phyloP scores from a whole-genome alignment of 768 basidiomycete genomes.

The Lactarius psammicola region DNA sequence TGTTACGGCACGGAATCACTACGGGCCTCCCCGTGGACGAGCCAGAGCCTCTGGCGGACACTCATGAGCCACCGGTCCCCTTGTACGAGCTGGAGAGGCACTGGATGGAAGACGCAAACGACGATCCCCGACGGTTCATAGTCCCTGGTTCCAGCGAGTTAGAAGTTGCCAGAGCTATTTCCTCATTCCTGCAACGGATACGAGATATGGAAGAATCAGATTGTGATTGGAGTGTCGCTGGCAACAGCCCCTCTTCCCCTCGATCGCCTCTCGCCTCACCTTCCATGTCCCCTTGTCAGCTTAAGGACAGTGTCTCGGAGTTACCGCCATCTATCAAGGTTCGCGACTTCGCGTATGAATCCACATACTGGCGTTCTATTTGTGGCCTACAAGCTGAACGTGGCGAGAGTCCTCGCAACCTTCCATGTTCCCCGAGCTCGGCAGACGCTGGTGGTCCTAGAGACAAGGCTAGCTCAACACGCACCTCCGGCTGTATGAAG shows the following conservation, averaged over 20 bases:
- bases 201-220: slow-evolving; percentile 21
- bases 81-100: slow-evolving; percentile 36
- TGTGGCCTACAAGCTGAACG: background rate
- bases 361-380: slow-evolving; percentile 21
- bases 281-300: background rate
- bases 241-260: slow-evolving; percentile 15
- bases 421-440: background rate
- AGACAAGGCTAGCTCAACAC: background rate
- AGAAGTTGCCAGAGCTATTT: slow-evolving; percentile 4
- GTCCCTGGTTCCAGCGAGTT: slow-evolving; percentile 36
- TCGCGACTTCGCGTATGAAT: slow-evolving; percentile 34
- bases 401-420: background rate
- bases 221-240: slow-evolving; percentile 19
- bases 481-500: background rate
- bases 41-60: slow-evolving; percentile 33
- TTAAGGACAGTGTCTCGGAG: background rate
- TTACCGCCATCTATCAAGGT: slow-evolving; percentile 27
- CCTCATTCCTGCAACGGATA: slow-evolving; percentile 18
- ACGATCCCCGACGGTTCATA: slow-evolving; percentile 37
- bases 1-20: slow-evolving; percentile 31
- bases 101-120: slow-evolving; percentile 40
- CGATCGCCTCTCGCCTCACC: slow-evolving; percentile 15
- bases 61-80: slow-evolving; percentile 36
- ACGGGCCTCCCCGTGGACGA: slow-evolving; percentile 15
- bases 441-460: background rate